These are phyloP conservation scores for Aspergillus sp. DNA, from an alignment of 2,329 filamentous ascomycete species.

Conservation along the genomic window DNA sequence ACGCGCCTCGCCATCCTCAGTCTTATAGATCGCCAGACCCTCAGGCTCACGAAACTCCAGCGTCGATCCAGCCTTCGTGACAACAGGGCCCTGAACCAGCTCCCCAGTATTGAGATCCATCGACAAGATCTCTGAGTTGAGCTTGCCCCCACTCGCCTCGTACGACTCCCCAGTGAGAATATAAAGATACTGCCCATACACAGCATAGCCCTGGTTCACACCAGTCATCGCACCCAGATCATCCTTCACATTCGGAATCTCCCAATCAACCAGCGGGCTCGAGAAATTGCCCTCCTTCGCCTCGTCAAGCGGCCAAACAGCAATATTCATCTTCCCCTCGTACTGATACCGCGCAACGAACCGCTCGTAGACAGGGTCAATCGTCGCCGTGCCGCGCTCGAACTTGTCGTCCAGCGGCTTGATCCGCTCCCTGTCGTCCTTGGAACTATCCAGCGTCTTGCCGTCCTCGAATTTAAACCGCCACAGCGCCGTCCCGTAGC, in stretches of 20 bases:
- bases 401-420: slow-evolving; percentile 12
- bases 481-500: too few species aligned
- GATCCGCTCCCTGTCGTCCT: slow-evolving; percentile 10
- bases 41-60: slow-evolving; percentile 22
- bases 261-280: slow-evolving; percentile 15
- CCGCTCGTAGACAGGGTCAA: slow-evolving; percentile 18
- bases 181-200: slow-evolving; percentile 20
- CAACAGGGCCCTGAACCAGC: slow-evolving; percentile 14
- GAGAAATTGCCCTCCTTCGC: slow-evolving; percentile 19
- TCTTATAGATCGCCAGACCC: slow-evolving; percentile 24
- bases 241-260: slow-evolving; percentile 6
- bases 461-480: slow-evolving; percentile 21
- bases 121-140: too few species aligned
- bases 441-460: slow-evolving; percentile 5
- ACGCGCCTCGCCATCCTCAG: slow-evolving; percentile 14
- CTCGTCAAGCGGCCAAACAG: too few species aligned
- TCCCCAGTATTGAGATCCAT: too few species aligned
- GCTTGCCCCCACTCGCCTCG: slow-evolving; percentile 7
- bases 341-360: too few species aligned
- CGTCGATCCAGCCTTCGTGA: slow-evolving; percentile 22
- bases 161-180: slow-evolving; percentile 19
- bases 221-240: slow-evolving; percentile 9
- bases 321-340: too few species aligned
- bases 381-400: slow-evolving; percentile 14
- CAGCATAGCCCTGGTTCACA: slow-evolving; percentile 12